phyloP scores from a whole-genome alignment of 2,329 filamentous ascomycete genomes.

The Chrysosphaeria jannelii region DNA sequence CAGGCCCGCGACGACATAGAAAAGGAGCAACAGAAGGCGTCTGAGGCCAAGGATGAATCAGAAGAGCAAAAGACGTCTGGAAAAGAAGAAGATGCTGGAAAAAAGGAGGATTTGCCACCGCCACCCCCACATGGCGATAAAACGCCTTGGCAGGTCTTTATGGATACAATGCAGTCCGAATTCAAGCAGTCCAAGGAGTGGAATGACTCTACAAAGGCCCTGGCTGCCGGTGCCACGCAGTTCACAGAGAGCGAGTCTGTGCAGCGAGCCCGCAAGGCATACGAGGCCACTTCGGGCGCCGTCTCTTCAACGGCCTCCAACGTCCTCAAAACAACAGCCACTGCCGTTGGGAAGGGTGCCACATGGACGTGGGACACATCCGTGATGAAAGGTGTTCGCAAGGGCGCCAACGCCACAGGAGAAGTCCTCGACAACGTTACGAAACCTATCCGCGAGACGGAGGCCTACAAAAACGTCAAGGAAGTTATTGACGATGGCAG shows the following conservation, averaged over 20 bases:
- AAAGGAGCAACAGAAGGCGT: slow-evolving; percentile 17
- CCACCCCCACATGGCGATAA: slow-evolving; percentile 96
- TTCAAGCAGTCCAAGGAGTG: slow-evolving; percentile 96
- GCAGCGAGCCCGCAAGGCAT: slow-evolving; percentile 57
- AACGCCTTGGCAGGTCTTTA: slow-evolving; percentile 95
- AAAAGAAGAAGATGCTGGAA: slow-evolving; percentile 13
- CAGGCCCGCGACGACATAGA: slow-evolving; percentile 10
- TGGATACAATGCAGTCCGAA: slow-evolving; percentile 77
- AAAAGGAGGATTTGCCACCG: slow-evolving; percentile 42
- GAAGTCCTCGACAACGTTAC: slow-evolving; percentile 83
- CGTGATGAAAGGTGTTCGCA: slow-evolving; percentile 71
- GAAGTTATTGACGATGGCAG: slow-evolving; percentile 91
- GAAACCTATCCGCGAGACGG: slow-evolving; percentile 72
- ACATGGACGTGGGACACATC: slow-evolving; percentile 93
- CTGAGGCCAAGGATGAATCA: slow-evolving; percentile 16
- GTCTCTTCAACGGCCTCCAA: slow-evolving; percentile 50
- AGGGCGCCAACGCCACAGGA: slow-evolving; percentile 61
- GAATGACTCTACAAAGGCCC: slow-evolving; percentile 93
- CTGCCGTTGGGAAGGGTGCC: slow-evolving; percentile 67
- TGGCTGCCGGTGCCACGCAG: slow-evolving; percentile 65
- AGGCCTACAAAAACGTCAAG: slow-evolving; percentile 84
- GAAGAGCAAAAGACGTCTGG: slow-evolving; percentile 13
- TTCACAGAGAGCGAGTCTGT: slow-evolving; percentile 85
- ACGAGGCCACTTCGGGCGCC: slow-evolving; percentile 59
- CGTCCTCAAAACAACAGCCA: slow-evolving; percentile 61